phyloP scores from a whole-genome alignment of 2,329 filamentous ascomycete species.

The Diplodia seriata region DNA sequence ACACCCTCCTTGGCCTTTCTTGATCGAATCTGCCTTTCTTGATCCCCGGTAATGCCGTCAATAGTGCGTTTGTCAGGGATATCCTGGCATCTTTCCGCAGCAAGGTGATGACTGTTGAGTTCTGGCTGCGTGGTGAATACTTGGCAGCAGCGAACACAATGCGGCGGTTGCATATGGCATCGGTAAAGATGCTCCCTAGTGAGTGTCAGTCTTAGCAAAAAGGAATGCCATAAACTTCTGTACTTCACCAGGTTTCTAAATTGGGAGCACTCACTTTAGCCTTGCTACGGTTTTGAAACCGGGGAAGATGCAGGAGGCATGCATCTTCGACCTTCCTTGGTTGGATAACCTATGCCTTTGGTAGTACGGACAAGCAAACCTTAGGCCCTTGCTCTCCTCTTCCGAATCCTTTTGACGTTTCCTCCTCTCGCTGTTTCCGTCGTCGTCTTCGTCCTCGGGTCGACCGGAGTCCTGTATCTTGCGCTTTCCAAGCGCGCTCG shows the following conservation, averaged over 20 bases:
- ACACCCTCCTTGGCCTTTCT: neutral
- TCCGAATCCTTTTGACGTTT: neutral
- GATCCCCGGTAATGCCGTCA: neutral
- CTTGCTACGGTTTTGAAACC: neutral
- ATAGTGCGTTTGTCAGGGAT: neutral
- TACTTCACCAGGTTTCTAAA: neutral
- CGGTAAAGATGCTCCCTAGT: conserved; percentile 4
- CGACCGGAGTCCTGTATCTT: neutral
- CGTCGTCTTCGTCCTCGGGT: neutral
- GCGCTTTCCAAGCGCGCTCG: neutral
- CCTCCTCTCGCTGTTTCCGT: neutral
- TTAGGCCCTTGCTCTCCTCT: neutral
- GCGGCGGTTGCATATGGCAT: neutral
- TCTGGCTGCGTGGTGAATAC: neutral
- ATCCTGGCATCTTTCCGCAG: neutral
- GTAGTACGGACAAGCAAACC: neutral
- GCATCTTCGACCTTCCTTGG: neutral
- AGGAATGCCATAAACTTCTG: too few relatives aligned
- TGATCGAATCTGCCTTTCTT: neutral
- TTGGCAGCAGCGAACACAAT: neutral
- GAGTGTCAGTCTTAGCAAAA: neutral
- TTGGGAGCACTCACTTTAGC: neutral
- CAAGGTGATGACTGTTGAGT: neutral
- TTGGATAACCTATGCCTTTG: neutral
- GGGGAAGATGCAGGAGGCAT: neutral